phyloP scores from a whole-genome alignment of 495 filamentous ascomycete genomes.

The Aspergillus sclerotioniger region DNA sequence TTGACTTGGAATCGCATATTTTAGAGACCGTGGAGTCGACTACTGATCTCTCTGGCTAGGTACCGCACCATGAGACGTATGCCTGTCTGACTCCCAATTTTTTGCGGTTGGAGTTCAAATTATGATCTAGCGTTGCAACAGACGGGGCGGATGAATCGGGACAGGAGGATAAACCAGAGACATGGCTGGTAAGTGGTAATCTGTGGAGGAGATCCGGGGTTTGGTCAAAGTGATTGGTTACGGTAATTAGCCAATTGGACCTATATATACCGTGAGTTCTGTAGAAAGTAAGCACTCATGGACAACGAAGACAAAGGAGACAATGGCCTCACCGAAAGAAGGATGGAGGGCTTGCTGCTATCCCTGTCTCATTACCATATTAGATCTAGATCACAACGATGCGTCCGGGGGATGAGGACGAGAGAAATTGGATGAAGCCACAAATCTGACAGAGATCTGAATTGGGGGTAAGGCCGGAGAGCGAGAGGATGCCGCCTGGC shows the following conservation, averaged over 20 bases:
- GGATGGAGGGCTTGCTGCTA: slow-evolving; percentile 42
- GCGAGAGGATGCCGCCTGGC: no score
- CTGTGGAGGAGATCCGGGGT: neutral
- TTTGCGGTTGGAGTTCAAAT: slow-evolving; percentile 47
- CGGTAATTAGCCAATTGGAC: slow-evolving; percentile 6
- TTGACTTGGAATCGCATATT: neutral
- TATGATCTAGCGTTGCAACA: slow-evolving; percentile 28
- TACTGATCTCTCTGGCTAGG: neutral
- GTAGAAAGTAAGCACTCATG: slow-evolving; percentile 16
- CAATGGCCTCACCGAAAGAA: slow-evolving; percentile 40
- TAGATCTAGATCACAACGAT: slow-evolving; percentile 16
- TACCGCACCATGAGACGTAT: neutral
- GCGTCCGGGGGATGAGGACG: slow-evolving; percentile 23
- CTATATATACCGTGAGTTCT: slow-evolving; percentile 23
- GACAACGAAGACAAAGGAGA: neutral
- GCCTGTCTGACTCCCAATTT: slow-evolving; percentile 49
- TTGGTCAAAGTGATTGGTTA: neutral
- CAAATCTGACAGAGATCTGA: slow-evolving; percentile 1
- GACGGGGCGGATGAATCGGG: slow-evolving; percentile 5
- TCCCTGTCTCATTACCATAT: slow-evolving; percentile 42
- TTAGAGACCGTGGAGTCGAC: neutral
- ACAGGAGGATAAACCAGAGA: neutral
- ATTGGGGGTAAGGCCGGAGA: neutral
- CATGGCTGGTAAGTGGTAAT: neutral
- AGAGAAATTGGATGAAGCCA: neutral